phyloP scores from a whole-genome alignment of 2,329 filamentous ascomycete genomes.

The Elsinoe necatrix region DNA sequence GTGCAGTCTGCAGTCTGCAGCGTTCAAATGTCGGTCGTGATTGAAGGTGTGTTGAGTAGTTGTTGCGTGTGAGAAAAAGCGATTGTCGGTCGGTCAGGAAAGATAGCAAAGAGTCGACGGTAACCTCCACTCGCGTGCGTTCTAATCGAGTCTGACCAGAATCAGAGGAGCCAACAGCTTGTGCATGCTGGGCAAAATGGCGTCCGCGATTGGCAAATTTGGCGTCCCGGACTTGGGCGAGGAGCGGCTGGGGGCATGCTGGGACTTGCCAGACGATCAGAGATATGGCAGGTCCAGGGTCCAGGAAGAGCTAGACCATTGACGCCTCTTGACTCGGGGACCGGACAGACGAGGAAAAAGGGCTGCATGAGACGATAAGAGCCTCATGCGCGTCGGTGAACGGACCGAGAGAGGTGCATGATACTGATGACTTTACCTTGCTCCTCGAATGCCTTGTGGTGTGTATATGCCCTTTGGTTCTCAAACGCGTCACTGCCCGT shows the following conservation, averaged over 20 bases:
- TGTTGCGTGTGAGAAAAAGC: neutral
- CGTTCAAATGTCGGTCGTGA: neutral
- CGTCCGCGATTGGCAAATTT: constrained; percentile 10
- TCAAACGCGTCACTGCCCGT: neutral
- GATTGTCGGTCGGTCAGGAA: neutral
- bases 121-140: neutral
- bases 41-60: neutral
- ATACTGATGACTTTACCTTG: neutral
- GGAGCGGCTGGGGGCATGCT: neutral
- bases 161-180: constrained; percentile 4
- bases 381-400: neutral
- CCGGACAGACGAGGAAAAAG: neutral
- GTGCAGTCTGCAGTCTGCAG: neutral
- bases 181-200: neutral
- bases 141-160: constrained; percentile 4
- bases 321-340: constrained; percentile 10
- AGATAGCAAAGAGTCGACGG: neutral
- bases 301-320: constrained; percentile 10
- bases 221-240: constrained; percentile 9
- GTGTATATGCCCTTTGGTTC: neutral
- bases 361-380: constrained; percentile 3
- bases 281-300: constrained; percentile 4
- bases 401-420: neutral
- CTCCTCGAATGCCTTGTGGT: neutral
- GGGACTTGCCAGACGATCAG: neutral